phyloP scores from a whole-genome alignment of 176 grass and related monocot genomes.

The Thinopyrum elongatum region DNA sequence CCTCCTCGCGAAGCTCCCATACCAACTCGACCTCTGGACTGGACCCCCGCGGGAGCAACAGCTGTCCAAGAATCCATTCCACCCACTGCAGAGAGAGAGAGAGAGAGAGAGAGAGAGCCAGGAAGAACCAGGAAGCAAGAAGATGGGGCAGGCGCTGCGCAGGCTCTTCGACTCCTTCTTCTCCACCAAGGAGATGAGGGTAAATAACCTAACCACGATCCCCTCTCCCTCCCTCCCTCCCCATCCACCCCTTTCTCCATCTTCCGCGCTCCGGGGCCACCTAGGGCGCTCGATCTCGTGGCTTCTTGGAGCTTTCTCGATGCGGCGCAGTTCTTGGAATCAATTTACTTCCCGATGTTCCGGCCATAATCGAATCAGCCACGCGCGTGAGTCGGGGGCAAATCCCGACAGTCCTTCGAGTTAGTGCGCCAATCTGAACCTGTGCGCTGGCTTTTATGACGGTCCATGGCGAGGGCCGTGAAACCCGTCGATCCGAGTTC shows the following conservation, averaged over 20 bases:
- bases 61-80: slow-evolving; percentile 4
- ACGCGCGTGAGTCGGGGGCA: not conserved
- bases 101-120: not conserved
- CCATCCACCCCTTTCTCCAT: not conserved
- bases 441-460: not conserved
- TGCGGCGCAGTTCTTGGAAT: not conserved
- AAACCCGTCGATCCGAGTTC: slow-evolving; percentile 8
- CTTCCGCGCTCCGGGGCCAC: not conserved
- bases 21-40: not conserved
- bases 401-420: not conserved
- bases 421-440: not conserved
- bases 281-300: not conserved
- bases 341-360: not conserved
- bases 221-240: not conserved
- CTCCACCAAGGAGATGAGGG: slow-evolving; percentile 94
- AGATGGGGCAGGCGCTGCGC: slow-evolving; percentile 90
- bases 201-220: not conserved
- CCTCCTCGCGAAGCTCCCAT: not conserved
- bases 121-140: not conserved
- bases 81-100: not conserved
- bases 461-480: not conserved
- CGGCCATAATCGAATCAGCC: not conserved
- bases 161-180: slow-evolving; percentile 92
- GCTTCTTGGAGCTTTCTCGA: not conserved
- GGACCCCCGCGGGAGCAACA: slow-evolving; percentile 8